Evolutionary conservation across 2,329 filamentous ascomycete species (phyloP).

Genomic region (Peltaster fructicola): DNA sequence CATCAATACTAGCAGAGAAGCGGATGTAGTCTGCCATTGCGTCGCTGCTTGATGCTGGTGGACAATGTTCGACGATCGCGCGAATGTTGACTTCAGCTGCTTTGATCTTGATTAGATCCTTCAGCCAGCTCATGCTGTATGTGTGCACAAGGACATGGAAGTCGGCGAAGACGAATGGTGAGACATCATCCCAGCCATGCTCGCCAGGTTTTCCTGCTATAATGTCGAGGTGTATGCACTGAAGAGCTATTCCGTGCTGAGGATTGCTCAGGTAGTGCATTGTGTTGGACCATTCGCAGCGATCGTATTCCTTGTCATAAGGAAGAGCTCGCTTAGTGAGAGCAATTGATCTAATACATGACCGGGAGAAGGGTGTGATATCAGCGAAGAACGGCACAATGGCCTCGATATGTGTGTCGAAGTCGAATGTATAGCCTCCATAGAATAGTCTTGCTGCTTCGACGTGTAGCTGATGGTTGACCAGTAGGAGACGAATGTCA

Average conservation of each 20-base stretch:
- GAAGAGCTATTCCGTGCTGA: constrained; percentile 19
- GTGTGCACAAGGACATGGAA: constrained; percentile 27
- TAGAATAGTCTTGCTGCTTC: constrained; percentile 42
- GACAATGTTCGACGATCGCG: constrained; percentile 37
- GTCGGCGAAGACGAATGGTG: constrained; percentile 28
- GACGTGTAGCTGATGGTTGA: constrained; percentile 29
- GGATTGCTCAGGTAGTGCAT: constrained; percentile 28
- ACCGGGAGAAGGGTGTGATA: constrained; percentile 31
- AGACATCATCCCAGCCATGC: constrained; percentile 32
- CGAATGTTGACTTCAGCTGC: constrained; percentile 33
- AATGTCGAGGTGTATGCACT: constrained; percentile 29
- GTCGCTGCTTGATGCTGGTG: constrained; percentile 31
- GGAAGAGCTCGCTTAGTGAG: constrained; percentile 39
- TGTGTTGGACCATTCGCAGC: constrained; percentile 36
- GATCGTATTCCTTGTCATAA: constrained; percentile 37
- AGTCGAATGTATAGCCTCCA: constrained; percentile 38
- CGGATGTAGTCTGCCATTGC: constrained; percentile 41
- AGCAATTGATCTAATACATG: constrained; percentile 31
- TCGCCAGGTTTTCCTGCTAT: constrained; percentile 34
- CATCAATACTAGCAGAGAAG: constrained; percentile 42
- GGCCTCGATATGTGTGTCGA: constrained; percentile 42
- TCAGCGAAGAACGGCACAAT: constrained; percentile 42
- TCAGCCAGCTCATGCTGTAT: constrained; percentile 40
- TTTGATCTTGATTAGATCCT: constrained; percentile 34
- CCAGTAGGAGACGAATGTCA: constrained; percentile 13